Evolutionary conservation across 164 flowering plant genomes (phyloP).

Genomic region (Berberis vulgaris): DNA sequence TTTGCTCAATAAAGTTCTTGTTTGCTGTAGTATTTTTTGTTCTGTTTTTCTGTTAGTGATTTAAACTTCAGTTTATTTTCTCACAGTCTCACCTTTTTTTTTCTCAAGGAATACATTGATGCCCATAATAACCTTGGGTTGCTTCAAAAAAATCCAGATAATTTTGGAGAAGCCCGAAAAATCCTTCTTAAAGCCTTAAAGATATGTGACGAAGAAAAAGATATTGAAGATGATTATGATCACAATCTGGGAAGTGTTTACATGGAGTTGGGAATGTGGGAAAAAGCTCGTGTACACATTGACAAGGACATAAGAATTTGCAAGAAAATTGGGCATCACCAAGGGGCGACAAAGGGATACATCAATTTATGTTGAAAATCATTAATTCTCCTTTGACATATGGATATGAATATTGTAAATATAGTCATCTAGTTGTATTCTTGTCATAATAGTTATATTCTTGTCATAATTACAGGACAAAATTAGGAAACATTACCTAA

Average conservation of each 20-base stretch:
- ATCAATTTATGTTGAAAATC: conserved; percentile 56
- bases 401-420: too few species aligned
- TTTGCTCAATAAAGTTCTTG: too few species aligned
- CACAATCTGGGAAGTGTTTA: conserved; percentile 85
- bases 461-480: too few species aligned
- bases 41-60: too few species aligned
- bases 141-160: conserved; percentile 92
- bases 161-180: conserved; percentile 59
- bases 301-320: conserved; percentile 77
- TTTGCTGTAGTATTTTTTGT: too few species aligned
- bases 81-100: conserved; percentile 5
- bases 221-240: conserved; percentile 61
- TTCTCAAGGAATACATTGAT: conserved; percentile 80
- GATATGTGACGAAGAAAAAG: conserved; percentile 91
- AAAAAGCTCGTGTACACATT: conserved; percentile 60
- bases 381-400: too few species aligned
- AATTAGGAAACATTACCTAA: too few species aligned
- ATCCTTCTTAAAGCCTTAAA: conserved; percentile 54
- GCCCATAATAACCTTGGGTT: conserved; percentile 90
- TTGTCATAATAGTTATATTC: too few species aligned
- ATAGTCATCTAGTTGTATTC: too few species aligned
- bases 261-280: conserved; percentile 72
- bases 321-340: conserved; percentile 54
- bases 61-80: too few species aligned
- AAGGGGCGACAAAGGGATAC: conserved; percentile 96